phyloP scores from a whole-genome alignment of 768 basidiomycete species.

The Russula griseocarnosa region DNA sequence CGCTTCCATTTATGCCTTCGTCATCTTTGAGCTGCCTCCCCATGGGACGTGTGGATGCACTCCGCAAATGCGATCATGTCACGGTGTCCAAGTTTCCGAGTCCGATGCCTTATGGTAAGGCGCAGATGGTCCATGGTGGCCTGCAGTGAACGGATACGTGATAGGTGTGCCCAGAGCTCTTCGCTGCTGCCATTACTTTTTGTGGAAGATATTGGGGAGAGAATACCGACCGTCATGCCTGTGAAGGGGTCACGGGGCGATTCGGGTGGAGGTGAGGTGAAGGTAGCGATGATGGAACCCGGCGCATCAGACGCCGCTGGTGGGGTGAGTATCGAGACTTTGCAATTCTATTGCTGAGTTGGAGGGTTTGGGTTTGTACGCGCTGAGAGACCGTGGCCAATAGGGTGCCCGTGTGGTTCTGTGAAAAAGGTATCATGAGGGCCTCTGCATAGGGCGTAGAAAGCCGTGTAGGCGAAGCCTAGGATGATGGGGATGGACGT shows the following conservation, averaged over 20 bases:
- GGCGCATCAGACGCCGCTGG: slow-evolving; percentile 24
- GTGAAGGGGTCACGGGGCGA: slow-evolving; percentile 47
- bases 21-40: slow-evolving; percentile 22
- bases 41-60: slow-evolving; percentile 1
- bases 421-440: slow-evolving; percentile 64
- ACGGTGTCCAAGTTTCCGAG: slow-evolving; percentile 21
- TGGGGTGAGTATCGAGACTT: slow-evolving; percentile 24
- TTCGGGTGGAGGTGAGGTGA: slow-evolving; percentile 31
- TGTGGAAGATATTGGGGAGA: slow-evolving; percentile 30
- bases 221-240: slow-evolving; percentile 42
- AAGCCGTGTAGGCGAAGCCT: no score
- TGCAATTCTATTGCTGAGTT: neutral
- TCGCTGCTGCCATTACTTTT: slow-evolving; percentile 34
- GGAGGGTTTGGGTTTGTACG: slow-evolving; percentile 22
- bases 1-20: neutral
- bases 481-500: no score
- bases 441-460: no score
- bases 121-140: slow-evolving; percentile 70
- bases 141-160: slow-evolving; percentile 66
- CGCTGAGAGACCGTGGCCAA: slow-evolving; percentile 16
- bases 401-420: slow-evolving; percentile 41
- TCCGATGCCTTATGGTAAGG: slow-evolving; percentile 63
- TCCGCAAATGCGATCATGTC: slow-evolving; percentile 15
- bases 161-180: slow-evolving; percentile 64
- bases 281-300: slow-evolving; percentile 26